These are phyloP conservation scores for Pueraria montana DNA, from an alignment of 306 rosid genomes.

Conservation along the genomic window DNA sequence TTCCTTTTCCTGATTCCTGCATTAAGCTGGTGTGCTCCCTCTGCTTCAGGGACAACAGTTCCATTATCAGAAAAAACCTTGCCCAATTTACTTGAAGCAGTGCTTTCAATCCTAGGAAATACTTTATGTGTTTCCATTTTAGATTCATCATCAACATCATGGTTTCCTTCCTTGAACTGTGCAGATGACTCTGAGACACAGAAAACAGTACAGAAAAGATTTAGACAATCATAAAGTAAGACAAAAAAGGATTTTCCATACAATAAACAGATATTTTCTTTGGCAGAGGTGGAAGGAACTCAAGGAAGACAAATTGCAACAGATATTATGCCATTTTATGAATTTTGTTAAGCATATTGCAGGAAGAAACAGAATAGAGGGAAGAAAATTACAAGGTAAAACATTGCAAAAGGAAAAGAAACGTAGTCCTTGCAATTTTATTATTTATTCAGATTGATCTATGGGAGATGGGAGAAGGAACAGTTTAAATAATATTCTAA, in stretches of 20 bases:
- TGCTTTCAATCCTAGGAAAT: constrained; percentile 54
- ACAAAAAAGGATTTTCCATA: constrained; percentile 31
- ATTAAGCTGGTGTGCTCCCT: constrained; percentile 54
- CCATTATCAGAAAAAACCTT: constrained; percentile 52
- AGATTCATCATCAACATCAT: constrained; percentile 55
- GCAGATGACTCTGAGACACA: constrained; percentile 69
- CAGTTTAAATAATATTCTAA: constrained; percentile 29
- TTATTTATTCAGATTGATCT: constrained; percentile 30
- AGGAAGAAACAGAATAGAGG: constrained; percentile 12
- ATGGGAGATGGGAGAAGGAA: not conserved
- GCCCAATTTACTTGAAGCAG: constrained; percentile 56
- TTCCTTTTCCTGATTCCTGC: constrained; percentile 70
- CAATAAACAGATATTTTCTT: constrained; percentile 29
- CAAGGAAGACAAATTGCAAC: constrained; percentile 5
- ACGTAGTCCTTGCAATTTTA: constrained; percentile 33
- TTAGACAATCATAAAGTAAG: constrained; percentile 41
- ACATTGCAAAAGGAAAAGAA: not conserved
- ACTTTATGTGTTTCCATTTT: constrained; percentile 61
- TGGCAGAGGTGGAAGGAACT: not conserved
- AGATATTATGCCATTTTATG: constrained; percentile 27
- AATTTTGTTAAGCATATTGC: constrained; percentile 17
- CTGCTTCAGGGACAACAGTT: constrained; percentile 57
- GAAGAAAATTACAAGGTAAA: constrained; percentile 29
- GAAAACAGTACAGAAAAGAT: constrained; percentile 42
- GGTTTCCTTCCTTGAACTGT: constrained; percentile 61